These are phyloP conservation scores for Taphrina deformans DNA, from an alignment of 1,139 yeast species.

Conservation along the genomic window DNA sequence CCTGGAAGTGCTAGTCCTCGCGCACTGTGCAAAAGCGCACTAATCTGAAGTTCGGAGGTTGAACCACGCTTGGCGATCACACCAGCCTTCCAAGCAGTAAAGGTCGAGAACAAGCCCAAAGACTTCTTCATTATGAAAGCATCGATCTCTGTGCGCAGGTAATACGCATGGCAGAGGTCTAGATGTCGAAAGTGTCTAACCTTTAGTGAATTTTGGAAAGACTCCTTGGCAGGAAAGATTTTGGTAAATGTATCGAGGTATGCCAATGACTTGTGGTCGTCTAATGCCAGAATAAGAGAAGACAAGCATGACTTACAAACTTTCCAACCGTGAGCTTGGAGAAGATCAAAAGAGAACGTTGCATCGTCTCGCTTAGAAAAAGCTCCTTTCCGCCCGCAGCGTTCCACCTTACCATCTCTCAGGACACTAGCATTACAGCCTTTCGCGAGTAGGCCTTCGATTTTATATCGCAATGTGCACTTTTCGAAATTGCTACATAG, in stretches of 20 bases:
- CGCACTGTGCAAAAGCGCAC: constrained; percentile 15
- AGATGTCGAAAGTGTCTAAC: not conserved
- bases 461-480: not conserved
- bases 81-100: constrained; percentile 1
- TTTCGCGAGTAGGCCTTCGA: not conserved
- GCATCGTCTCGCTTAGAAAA: constrained; percentile 1
- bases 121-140: not conserved
- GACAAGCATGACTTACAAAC: constrained; percentile 5
- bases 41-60: constrained; percentile 14
- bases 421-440: constrained; percentile 6
- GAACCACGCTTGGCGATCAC: constrained; percentile 17
- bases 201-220: not conserved
- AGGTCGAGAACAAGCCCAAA: not conserved
- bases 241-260: constrained; percentile 10
- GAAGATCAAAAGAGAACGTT: constrained; percentile 10
- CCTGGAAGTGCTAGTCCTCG: constrained; percentile 20
- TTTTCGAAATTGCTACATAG: not conserved
- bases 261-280: not conserved
- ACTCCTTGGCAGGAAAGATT: not conserved
- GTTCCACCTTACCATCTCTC: not conserved
- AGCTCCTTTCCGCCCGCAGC: not conserved
- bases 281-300: not conserved
- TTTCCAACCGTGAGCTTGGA: constrained; percentile 18
- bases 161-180: not conserved
- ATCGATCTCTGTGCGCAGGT: not conserved